Evolutionary conservation across 2,329 filamentous ascomycete genomes (phyloP).

Genomic region (Phialophora tarda): DNA sequence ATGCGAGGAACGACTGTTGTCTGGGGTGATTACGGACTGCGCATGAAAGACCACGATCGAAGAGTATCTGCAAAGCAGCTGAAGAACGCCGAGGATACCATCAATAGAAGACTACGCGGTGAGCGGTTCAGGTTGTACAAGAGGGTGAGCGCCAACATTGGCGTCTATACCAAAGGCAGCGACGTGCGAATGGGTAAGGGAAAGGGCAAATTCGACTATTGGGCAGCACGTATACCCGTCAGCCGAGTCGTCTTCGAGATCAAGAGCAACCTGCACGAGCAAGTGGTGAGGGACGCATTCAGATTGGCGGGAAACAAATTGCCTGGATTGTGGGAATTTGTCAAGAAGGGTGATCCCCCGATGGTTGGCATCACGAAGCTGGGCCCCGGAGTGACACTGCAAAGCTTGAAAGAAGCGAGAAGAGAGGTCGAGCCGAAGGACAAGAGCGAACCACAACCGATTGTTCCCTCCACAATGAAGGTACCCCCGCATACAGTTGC

Average conservation of each 20-base stretch:
- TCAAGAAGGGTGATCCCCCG: slow-evolving; percentile 86
- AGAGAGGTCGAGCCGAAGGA: slow-evolving; percentile 61
- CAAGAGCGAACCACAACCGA: slow-evolving; percentile 38
- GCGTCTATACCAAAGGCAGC: slow-evolving; percentile 93
- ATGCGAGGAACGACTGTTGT: slow-evolving; percentile 91
- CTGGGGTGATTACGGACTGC: slow-evolving; percentile 94
- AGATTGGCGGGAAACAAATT: slow-evolving; percentile 92
- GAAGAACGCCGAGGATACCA: slow-evolving; percentile 90
- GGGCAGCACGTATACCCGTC: slow-evolving; percentile 87
- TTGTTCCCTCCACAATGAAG: slow-evolving; percentile 43
- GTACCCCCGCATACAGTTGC: slow-evolving; percentile 46
- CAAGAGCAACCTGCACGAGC: slow-evolving; percentile 90
- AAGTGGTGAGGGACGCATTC: slow-evolving; percentile 91
- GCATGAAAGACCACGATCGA: slow-evolving; percentile 91
- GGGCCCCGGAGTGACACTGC: slow-evolving; percentile 76
- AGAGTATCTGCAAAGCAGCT: slow-evolving; percentile 85
- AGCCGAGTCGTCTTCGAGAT: slow-evolving; percentile 93
- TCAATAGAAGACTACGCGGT: slow-evolving; percentile 83
- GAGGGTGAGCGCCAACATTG: slow-evolving; percentile 87
- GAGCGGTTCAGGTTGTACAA: slow-evolving; percentile 93
- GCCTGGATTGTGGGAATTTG: slow-evolving; percentile 85
- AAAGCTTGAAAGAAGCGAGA: slow-evolving; percentile 81
- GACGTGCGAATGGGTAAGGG: slow-evolving; percentile 99
- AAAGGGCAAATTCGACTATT: slow-evolving; percentile 96
- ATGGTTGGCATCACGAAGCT: slow-evolving; percentile 93